Base-by-base conservation (phyloP, 768 basidiomycete genomes). In the Podaxis carcinomalis region DNA sequence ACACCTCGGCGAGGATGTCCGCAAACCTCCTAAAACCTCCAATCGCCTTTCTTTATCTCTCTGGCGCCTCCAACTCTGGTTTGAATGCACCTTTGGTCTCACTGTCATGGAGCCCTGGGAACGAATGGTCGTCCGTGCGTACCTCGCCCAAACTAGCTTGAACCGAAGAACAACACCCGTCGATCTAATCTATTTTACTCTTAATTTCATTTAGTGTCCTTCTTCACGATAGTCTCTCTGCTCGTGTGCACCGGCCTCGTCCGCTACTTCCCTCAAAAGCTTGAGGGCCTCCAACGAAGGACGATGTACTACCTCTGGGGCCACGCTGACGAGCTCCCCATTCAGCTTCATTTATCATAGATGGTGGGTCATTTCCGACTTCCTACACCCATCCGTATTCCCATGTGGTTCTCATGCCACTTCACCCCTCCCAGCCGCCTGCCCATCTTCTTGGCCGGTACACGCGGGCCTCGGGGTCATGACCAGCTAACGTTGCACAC, bases 41-140 rank as follows among this genome's bases (percentile, higher is more conserved):
- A 39, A 35, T 5, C 59, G 44, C 16, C 32, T 61, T 16, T 23
- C 59, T 16, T n/a, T 73, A 9, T 79, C 77, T 59, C 69, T 79
- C 28, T 81, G 81, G 82, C 74, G 77, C 35, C 66, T 71, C 52
- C 72, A 77, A 62, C 78, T 83, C 72, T 82, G 80, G 80, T 77
- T 82, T 53, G 81, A 81, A 70, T 72, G 79, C n/a, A 83, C 81
- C 0, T 82, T 83, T 65, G 81, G 74, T 32, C 70, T 83, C 35
- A 78, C 80, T 4, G 77, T 82, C 73, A 75, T 83, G 54, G 82
- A 83, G 62, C 80, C 81, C 44, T 83, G 81, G 77, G 82, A 83
- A 70, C 81, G 80, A 68, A 69, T 77, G 23, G 69, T 82, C 51
- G 69, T 83, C n/a, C 51, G 82, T 81, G 58, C 47, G 59, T 61